Conservation (phyloP, 164 flowering plant genomes). For the Magnolia changhungtana region DNA sequence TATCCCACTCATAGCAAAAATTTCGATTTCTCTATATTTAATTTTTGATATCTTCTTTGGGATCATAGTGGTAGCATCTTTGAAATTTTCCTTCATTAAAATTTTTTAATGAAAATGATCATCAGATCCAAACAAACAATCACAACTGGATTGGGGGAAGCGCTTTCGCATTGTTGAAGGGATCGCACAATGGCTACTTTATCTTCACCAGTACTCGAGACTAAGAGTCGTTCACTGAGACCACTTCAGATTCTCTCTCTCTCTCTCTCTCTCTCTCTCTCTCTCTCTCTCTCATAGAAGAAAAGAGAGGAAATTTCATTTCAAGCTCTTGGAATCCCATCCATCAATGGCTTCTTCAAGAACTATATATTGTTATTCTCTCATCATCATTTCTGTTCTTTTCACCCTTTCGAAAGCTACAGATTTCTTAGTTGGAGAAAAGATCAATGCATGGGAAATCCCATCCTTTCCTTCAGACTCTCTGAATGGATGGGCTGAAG, state of each 20-base stretch:
- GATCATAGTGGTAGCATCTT: no score
- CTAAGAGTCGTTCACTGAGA: conserved; percentile 50
- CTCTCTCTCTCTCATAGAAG: not conserved
- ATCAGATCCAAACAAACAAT: conserved; percentile 18
- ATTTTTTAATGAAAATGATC: not conserved
- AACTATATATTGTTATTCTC: not conserved
- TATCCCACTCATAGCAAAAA: no score
- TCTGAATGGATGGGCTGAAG: conserved; percentile 49
- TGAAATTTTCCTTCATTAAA: no score
- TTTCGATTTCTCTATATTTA: no score
- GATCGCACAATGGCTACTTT: conserved; percentile 48
- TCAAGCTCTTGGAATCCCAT: not conserved
- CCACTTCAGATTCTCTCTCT: conserved; percentile 12
- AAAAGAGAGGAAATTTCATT: not conserved
- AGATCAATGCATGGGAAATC: conserved; percentile 39
- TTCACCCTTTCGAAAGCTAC: conserved; percentile 27
- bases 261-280: not conserved
- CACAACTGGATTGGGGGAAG: conserved; percentile 18
- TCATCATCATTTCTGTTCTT: conserved; percentile 16
- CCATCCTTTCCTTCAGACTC: conserved; percentile 37
- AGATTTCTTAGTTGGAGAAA: conserved; percentile 45
- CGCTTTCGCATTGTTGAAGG: conserved; percentile 31
- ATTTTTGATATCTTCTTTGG: no score
- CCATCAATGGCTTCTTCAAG: conserved; percentile 5
- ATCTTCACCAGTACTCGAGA: conserved; percentile 56